phyloP scores from a whole-genome alignment of 257 asterid species.

The Solanum sejunctum region DNA sequence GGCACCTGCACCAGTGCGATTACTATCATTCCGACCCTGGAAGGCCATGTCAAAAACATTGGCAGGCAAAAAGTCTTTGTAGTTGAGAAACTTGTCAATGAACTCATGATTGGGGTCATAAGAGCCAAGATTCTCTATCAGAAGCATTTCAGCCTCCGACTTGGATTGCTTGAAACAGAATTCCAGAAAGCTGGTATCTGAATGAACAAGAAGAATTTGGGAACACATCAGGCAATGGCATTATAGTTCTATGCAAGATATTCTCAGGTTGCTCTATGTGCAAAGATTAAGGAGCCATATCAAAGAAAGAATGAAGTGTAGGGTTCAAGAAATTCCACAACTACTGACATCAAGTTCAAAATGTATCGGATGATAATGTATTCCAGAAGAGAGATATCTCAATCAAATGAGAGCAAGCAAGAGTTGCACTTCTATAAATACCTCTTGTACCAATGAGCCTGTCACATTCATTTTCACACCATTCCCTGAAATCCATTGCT shows the following conservation, averaged over 20 bases:
- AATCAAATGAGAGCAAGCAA: neutral
- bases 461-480: constrained; percentile 93
- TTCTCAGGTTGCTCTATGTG: neutral
- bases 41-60: constrained; percentile 77
- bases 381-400: neutral
- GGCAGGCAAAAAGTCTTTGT: constrained; percentile 67
- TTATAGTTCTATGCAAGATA: no score
- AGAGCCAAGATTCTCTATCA: constrained; percentile 70
- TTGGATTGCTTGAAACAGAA: constrained; percentile 73
- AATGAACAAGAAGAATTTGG: neutral
- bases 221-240: neutral
- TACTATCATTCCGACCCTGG: constrained; percentile 34
- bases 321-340: neutral
- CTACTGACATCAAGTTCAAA: neutral
- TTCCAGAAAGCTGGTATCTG: constrained; percentile 84
- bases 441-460: constrained; percentile 86
- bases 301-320: neutral
- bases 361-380: neutral
- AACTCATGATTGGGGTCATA: constrained; percentile 73
- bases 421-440: constrained; percentile 9
- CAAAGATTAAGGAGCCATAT: neutral
- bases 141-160: constrained; percentile 76
- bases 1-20: constrained; percentile 13
- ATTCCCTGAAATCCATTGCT: constrained; percentile 77
- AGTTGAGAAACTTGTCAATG: constrained; percentile 76